Base-by-base conservation (phyloP, 2,329 filamentous ascomycete genomes). In the Gaeumannomyces tritici region DNA sequence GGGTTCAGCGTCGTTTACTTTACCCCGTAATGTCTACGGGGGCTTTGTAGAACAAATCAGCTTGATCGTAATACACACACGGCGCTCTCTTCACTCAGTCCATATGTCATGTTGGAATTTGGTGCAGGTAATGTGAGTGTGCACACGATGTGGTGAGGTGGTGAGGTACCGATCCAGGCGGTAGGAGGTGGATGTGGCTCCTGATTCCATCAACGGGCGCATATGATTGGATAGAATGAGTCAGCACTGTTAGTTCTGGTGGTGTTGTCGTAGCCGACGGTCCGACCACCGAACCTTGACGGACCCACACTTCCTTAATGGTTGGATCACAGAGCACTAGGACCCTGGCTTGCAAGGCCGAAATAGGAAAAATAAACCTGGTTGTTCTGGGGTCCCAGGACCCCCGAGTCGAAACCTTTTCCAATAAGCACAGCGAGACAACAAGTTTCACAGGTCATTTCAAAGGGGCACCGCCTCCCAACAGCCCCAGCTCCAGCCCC, bases 1-100 rank as follows among this genome's bases (percentile, higher is more conserved):
- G 93, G 95, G 12, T 97, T 96, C 73, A 85, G 93, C 78, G 90
- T 96, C 35, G 92, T 98, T 60, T 98, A 93, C 76, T 93, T 97
- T 70, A 80, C 81, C 8, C 82, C 81, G 42, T 84, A 74, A 65
- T 55, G 27, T 54, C 24, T 31, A 31, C 24, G 27, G 21, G 18
- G 42, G 2, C 9, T 51, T 51, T 18, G 42, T n/a, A 21, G 21
- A n/a, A 51, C 24, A 21, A 24, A 51, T 11, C 7, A 51, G 42
- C 35, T 42, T 18, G 35, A n/a, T 7, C 24, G 42, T 21, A 51
- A 51, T 21, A 21, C 21, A 51, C 8, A 18, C 5, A 18, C 18
- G 4, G 3, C 13, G 35, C 3, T 42, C 18, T 3, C 2, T 42
- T 42, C 35, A 51, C n/a, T n/a, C 8, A 8, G 24, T 5, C 42